A percentile compares a stretch with the other conserved stretches of the same genome.
These are phyloP conservation scores for Clathrospora elynae DNA, from an alignment of 2,329 filamentous ascomycete species.

Conservation along the genomic window DNA sequence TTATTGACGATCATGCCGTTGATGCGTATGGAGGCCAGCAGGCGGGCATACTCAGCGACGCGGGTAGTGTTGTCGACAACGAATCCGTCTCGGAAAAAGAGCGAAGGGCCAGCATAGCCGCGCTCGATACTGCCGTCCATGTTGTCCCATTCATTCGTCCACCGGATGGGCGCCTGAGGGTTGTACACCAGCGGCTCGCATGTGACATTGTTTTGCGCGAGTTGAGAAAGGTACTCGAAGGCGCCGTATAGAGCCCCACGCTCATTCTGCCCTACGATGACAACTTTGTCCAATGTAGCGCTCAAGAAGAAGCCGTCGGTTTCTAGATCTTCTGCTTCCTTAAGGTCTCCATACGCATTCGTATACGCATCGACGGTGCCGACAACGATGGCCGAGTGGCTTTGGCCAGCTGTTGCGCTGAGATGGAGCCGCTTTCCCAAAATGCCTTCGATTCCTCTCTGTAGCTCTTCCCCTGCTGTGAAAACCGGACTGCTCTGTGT, in stretches of 20 bases:
- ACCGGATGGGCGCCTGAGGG: conserved; percentile 66
- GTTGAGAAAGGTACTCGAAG: conserved; percentile 69
- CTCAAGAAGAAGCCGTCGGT: conserved; percentile 68
- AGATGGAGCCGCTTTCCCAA: conserved; percentile 56
- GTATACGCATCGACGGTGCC: conserved; percentile 56
- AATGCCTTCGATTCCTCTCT: conserved; percentile 62
- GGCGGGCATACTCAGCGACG: conserved; percentile 65
- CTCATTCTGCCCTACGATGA: conserved; percentile 69
- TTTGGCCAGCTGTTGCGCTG: conserved; percentile 25
- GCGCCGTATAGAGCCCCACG: conserved; percentile 71
- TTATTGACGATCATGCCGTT: conserved; percentile 74
- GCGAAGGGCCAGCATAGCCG: conserved; percentile 69
- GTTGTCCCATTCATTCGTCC: conserved; percentile 78
- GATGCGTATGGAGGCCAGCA: conserved; percentile 68
- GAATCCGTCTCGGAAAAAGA: conserved; percentile 67
- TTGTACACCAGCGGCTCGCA: conserved; percentile 57
- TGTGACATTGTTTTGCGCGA: conserved; percentile 64
- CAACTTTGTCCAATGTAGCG: conserved; percentile 53
- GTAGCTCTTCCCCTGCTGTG: conserved; percentile 64
- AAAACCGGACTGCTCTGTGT: conserved; percentile 62
- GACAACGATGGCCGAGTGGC: conserved; percentile 52
- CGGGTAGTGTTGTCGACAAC: conserved; percentile 65
- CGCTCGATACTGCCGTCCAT: conserved; percentile 70
- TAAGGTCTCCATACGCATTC: conserved; percentile 41
- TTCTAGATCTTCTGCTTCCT: conserved; percentile 51